These are phyloP conservation scores for Tetracladium maxilliforme DNA, from an alignment of 2,329 filamentous ascomycete species.

Conservation along the genomic window DNA sequence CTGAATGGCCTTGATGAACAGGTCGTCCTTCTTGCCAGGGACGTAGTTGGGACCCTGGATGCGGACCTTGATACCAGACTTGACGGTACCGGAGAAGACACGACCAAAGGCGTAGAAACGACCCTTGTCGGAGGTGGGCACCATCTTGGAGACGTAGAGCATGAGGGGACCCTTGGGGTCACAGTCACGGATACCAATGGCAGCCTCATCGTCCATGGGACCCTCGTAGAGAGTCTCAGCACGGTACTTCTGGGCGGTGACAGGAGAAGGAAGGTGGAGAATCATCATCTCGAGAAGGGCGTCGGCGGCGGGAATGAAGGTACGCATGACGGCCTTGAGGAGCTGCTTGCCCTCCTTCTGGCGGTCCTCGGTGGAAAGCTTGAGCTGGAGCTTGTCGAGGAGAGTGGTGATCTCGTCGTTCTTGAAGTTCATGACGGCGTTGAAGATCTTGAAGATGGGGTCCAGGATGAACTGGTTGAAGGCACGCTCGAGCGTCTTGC, in stretches of 20 bases:
- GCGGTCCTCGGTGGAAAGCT: conserved; percentile 74
- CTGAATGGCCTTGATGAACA: conserved; percentile 99
- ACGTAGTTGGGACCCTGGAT: conserved; percentile 99
- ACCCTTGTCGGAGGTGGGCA: conserved; percentile 98
- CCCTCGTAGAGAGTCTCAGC: conserved; percentile 98
- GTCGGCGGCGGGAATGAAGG: conserved; percentile 96
- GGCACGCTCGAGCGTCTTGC: conserved; percentile 86
- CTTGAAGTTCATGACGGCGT: conserved; percentile 96
- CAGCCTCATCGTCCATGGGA: conserved; percentile 80
- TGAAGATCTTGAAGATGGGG: conserved; percentile 99
- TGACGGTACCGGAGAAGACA: conserved; percentile 98
- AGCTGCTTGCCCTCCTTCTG: conserved; percentile 95
- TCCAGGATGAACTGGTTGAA: conserved; percentile 99
- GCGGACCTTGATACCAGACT: conserved; percentile 96
- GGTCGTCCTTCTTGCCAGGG: conserved; percentile 96
- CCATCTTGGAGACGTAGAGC: conserved; percentile 99
- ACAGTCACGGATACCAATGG: conserved; percentile 96
- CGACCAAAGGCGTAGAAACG: conserved; percentile 99
- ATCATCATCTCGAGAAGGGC: conserved; percentile 99
- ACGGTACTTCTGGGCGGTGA: conserved; percentile 95
- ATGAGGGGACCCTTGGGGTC: conserved; percentile 97
- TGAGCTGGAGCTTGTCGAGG: conserved; percentile 87
- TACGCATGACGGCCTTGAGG: conserved; percentile 95
- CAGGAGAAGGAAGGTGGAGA: conserved; percentile 92
- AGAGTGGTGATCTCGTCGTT: conserved; percentile 77